These are phyloP conservation scores for Boletus mariae DNA, from an alignment of 1,284 basidiomycete genomes.

Conservation along the genomic window DNA sequence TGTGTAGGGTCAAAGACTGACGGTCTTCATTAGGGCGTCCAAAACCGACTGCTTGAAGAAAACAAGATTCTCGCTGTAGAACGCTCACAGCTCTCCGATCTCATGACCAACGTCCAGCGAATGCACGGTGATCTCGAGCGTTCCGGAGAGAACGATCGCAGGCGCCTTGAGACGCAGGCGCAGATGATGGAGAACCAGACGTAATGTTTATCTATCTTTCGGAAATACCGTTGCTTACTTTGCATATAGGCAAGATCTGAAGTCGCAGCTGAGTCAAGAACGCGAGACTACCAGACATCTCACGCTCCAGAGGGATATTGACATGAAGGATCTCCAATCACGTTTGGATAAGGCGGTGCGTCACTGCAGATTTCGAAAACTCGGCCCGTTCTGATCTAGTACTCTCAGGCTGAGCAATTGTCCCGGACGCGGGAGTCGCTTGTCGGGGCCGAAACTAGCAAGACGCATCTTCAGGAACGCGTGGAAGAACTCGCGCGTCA, in stretches of 20 bases:
- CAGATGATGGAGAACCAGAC: constrained; percentile 75
- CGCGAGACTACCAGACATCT: constrained; percentile 73
- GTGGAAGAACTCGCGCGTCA: constrained; percentile 70
- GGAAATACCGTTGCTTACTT: not conserved
- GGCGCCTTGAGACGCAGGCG: constrained; percentile 76
- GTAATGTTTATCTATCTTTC: constrained; percentile 38
- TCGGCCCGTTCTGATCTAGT: constrained; percentile 9
- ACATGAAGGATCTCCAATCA: constrained; percentile 70
- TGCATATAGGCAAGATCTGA: constrained; percentile 63
- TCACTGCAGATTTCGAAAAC: constrained; percentile 6
- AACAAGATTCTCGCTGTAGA: constrained; percentile 78
- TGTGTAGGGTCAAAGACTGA: not conserved
- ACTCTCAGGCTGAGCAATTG: constrained; percentile 55
- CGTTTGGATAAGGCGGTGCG: constrained; percentile 71
- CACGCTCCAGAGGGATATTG: constrained; percentile 77
- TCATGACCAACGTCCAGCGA: constrained; percentile 84
- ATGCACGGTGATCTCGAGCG: constrained; percentile 88
- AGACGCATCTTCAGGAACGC: constrained; percentile 76
- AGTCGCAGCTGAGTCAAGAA: constrained; percentile 74
- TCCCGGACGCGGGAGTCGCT: constrained; percentile 71
- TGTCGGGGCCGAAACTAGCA: constrained; percentile 74
- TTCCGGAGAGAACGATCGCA: constrained; percentile 75
- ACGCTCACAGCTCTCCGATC: constrained; percentile 78
- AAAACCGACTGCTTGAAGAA: constrained; percentile 79
- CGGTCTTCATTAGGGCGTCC: constrained; percentile 52